Evolutionary conservation across 495 filamentous ascomycete species (phyloP), one percentile per base, ranked within the genome.

Genomic region (Neohortaea acidophila): DNA sequence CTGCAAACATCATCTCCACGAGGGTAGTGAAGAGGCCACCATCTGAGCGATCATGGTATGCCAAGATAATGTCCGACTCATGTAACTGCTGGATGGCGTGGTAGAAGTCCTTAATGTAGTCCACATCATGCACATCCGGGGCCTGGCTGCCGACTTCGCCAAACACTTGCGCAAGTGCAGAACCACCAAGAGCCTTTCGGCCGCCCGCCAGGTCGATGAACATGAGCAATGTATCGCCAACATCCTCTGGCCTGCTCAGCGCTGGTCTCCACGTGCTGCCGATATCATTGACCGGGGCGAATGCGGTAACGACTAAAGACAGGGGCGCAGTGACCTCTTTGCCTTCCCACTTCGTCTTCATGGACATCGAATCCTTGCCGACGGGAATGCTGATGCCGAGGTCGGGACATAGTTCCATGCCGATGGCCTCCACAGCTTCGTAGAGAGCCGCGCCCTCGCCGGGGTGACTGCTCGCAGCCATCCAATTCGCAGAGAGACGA

Each of bases 1-100:
- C 89, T 9, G 89, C 89, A 51, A 97, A 94, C 74, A 93, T 91
- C 89, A 96, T 96, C 58, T 97, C 89, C 9, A 75, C 81, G 9
- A 96, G 65, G 6, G 87, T 84, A 10, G 87, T 94, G 49, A 96
- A 73, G 3, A 97, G 63, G 51, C 89, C 89, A 58, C 91, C 89
- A 48, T 96, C 89, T 12, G 84, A 93, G 23, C 78, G 69, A 54
- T 96, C 89, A 54, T 97, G 89, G 52, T 96, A 96, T 13, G 89
- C 91, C 18, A 96, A 68, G 21, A 97, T 85, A 45, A 94, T 70
- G 12, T 77, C 80, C 27, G 77, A 69, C 52, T 92, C 77, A 54
- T 96, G 89, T 4, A 92, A 66, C 51, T 86, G 79, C 22, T 79
- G 70, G 11, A 91, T 68, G 14, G 87, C 89, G 56, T 94, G 83